Base-by-base conservation (phyloP, 2,329 filamentous ascomycete genomes). In the Metarhizium robertsii region DNA sequence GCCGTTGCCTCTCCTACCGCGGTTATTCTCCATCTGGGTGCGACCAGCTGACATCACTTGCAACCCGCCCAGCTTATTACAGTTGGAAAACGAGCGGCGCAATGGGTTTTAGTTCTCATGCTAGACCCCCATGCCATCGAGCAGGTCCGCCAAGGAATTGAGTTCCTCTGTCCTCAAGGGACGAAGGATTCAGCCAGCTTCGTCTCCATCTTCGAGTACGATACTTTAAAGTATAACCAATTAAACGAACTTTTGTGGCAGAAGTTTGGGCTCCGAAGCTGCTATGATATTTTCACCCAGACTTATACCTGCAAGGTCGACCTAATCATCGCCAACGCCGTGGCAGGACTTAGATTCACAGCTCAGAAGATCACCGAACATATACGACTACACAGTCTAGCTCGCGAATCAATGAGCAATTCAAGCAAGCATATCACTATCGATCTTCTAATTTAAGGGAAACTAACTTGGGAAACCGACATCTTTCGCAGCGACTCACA, bases 171-270 rank as follows among this genome's bases (percentile, higher is more conserved):
- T 64, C 84, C 81, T 56, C 81, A 67, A 57, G 73, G 74, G 20
- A 89, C 87, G 30, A 92, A 87, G 0, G 84, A 87, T 53, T 90
- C 87, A 1, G 90, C 89, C 1, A 86, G 82, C 3, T 92, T 91
- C 76, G 73, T 69, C 29, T 62, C 64, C 52, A 61, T 68, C 50
- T 60, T 84, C 66, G 54, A 75, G 2, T 75, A 73, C 29, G 76
- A 80, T 61, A 62, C 66, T 48, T 64, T 64, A 54, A 83, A 80
- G 68, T 75, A 75, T 52, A 78, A 82, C 62, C 55, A 74, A 59
- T 71, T 85, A 6, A 84, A 84, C 61, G 73, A 75, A 53, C 70
- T 80, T 1, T 72, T 84, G 7, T 83, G 80, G 67, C 53, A 76
- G 56, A 82, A 82, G 66, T 68, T 72, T 40, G 79, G 76, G n/a